These are phyloP conservation scores for Leishmania gerbilli DNA, from an alignment of 208 protist genomes.

Conservation along the genomic window DNA sequence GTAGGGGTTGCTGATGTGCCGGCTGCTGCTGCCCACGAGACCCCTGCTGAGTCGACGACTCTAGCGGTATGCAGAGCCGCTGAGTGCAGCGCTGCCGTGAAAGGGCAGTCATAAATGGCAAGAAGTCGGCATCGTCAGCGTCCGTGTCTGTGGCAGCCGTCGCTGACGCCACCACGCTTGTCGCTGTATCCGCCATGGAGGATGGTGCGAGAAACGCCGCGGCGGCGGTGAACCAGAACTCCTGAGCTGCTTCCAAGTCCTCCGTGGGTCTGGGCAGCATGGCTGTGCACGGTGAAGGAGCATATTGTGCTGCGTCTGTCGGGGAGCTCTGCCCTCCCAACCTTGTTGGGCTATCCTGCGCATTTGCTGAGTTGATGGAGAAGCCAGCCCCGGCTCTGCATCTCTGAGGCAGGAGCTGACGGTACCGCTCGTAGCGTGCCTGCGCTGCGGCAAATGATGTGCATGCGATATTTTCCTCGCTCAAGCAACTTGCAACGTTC, in stretches of 20 bases:
- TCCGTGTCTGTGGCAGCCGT: background rate
- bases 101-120: background rate
- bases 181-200: background rate
- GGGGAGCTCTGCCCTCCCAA: background rate
- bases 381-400: background rate
- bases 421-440: slow-evolving; percentile 20
- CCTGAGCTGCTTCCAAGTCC: background rate
- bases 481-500: background rate
- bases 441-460: slow-evolving; percentile 16
- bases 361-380: background rate
- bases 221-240: background rate
- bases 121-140: background rate
- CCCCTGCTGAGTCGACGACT: background rate
- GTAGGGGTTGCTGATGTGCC: background rate
- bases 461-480: background rate
- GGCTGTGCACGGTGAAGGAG: background rate
- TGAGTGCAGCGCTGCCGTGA: background rate
- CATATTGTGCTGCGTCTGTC: background rate
- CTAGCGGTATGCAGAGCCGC: background rate
- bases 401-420: background rate
- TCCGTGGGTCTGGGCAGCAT: background rate
- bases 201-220: background rate
- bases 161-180: background rate
- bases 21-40: background rate
- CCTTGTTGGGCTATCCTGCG: background rate